Conservation (phyloP, 1,139 yeast species). For the Taiozyma sp. region DNA sequence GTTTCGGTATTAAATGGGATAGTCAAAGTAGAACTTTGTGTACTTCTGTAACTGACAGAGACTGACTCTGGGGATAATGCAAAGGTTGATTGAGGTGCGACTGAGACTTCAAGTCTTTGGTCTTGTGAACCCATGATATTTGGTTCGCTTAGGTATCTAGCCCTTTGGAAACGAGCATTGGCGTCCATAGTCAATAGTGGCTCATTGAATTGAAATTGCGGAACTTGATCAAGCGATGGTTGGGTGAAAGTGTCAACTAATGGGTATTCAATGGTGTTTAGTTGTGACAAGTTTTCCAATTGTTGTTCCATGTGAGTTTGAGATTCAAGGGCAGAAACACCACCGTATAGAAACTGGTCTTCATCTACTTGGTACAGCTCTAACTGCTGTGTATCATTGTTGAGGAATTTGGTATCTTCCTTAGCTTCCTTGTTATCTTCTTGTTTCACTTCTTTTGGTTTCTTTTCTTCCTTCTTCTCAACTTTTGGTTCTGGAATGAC, state of each 20-base stretch:
- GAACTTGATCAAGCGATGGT: constrained; percentile 1
- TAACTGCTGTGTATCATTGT: neutral
- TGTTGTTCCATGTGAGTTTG: neutral
- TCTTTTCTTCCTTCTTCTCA: neutral
- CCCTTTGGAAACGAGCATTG: constrained; percentile 7
- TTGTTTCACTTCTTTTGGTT: constrained; percentile 2
- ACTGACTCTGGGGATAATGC: constrained; percentile 15
- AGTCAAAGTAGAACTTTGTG: constrained; percentile 4
- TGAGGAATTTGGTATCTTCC: neutral
- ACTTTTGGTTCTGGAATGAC: constrained; percentile 1
- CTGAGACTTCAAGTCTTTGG: neutral
- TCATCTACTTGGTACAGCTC: neutral
- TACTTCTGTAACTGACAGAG: constrained; percentile 2
- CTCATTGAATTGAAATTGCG: neutral
- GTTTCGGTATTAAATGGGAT: constrained; percentile 5
- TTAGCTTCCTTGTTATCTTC: constrained; percentile 8
- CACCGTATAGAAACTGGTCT: neutral
- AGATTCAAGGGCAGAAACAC: neutral
- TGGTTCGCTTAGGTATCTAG: constrained; percentile 13
- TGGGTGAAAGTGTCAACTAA: constrained; percentile 9
- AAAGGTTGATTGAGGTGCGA: constrained; percentile 9
- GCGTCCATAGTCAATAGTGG: constrained; percentile 1
- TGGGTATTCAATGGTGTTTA: constrained; percentile 1
- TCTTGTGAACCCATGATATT: constrained; percentile 4
- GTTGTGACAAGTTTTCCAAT: neutral